These are phyloP conservation scores for Raphanus hybrid DNA, from an alignment of 441 rosid species.

Conservation along the genomic window DNA sequence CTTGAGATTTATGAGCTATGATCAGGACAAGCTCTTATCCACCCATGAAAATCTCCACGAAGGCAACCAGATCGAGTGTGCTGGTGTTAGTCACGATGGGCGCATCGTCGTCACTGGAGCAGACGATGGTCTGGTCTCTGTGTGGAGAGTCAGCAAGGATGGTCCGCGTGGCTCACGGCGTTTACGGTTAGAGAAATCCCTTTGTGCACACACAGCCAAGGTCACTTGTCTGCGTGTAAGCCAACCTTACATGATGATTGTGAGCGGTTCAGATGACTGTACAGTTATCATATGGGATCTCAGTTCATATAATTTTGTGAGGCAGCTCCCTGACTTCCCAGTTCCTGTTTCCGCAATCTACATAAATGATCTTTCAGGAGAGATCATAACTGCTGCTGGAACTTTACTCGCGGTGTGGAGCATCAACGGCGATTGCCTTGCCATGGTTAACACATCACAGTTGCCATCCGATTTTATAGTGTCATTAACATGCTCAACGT, in stretches of 20 bases:
- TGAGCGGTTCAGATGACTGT: slow-evolving; percentile 94
- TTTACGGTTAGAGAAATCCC: slow-evolving; percentile 75
- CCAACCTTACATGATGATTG: slow-evolving; percentile 95
- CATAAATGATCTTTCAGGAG: slow-evolving; percentile 87
- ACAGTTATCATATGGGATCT: slow-evolving; percentile 93
- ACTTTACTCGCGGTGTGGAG: slow-evolving; percentile 87
- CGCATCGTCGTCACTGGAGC: slow-evolving; percentile 87
- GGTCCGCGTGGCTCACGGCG: slow-evolving; percentile 60
- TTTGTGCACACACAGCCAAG: slow-evolving; percentile 82
- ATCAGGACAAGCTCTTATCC: slow-evolving; percentile 86
- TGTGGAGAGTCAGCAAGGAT: slow-evolving; percentile 77
- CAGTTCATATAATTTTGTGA: slow-evolving; percentile 72
- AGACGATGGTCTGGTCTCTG: slow-evolving; percentile 81
- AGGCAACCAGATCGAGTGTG: slow-evolving; percentile 84
- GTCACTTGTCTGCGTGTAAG: slow-evolving; percentile 87
- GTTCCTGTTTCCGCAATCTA: slow-evolving; percentile 77
- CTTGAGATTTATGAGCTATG: slow-evolving; percentile 92
- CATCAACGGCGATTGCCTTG: slow-evolving; percentile 93
- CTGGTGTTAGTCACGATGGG: slow-evolving; percentile 89
- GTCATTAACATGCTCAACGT: slow-evolving; percentile 75
- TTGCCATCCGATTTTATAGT: slow-evolving; percentile 80
- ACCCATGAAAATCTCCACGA: slow-evolving; percentile 97
- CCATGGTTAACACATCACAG: slow-evolving; percentile 80
- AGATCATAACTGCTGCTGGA: slow-evolving; percentile 90
- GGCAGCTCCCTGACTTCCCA: slow-evolving; percentile 85